Conservation (phyloP, 495 filamentous ascomycete genomes). For the Ramalina peruviana region DNA sequence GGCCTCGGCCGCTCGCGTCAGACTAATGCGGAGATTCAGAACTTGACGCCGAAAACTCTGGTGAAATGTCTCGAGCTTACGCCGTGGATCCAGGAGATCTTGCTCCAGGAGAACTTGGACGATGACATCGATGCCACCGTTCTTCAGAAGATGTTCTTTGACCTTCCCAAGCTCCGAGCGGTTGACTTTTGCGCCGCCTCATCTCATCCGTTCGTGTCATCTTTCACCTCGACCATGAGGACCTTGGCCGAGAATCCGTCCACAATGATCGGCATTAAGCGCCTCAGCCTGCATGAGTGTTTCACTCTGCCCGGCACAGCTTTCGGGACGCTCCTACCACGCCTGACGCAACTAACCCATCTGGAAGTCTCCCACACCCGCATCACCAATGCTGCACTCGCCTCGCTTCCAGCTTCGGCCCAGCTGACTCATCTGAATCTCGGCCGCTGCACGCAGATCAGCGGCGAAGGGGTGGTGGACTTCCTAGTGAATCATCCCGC, state of each 20-base stretch:
- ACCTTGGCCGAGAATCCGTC: slow-evolving; percentile 29
- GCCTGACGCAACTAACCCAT: slow-evolving; percentile 56
- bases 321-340: slow-evolving; percentile 58
- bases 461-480: slow-evolving; percentile 51
- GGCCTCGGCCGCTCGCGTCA: slow-evolving; percentile 67
- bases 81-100: slow-evolving; percentile 65
- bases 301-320: slow-evolving; percentile 53
- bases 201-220: slow-evolving; percentile 50
- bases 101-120: slow-evolving; percentile 73
- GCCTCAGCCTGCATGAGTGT: slow-evolving; percentile 72
- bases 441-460: slow-evolving; percentile 58
- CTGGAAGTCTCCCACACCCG: slow-evolving; percentile 71
- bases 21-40: slow-evolving; percentile 68
- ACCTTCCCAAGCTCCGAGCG: slow-evolving; percentile 50
- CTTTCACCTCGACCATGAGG: slow-evolving; percentile 37
- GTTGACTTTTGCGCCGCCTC: slow-evolving; percentile 73
- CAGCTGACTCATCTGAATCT: slow-evolving; percentile 69
- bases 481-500: slow-evolving; percentile 65
- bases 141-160: slow-evolving; percentile 54
- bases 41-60: slow-evolving; percentile 65
- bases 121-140: slow-evolving; percentile 59
- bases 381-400: slow-evolving; percentile 58
- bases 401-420: slow-evolving; percentile 57
- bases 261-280: slow-evolving; percentile 43
- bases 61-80: slow-evolving; percentile 60